Evolutionary conservation across 2,329 filamentous ascomycete species (phyloP), one percentile per base, ranked within the genome.

Genomic region (Alternaria rosae): DNA sequence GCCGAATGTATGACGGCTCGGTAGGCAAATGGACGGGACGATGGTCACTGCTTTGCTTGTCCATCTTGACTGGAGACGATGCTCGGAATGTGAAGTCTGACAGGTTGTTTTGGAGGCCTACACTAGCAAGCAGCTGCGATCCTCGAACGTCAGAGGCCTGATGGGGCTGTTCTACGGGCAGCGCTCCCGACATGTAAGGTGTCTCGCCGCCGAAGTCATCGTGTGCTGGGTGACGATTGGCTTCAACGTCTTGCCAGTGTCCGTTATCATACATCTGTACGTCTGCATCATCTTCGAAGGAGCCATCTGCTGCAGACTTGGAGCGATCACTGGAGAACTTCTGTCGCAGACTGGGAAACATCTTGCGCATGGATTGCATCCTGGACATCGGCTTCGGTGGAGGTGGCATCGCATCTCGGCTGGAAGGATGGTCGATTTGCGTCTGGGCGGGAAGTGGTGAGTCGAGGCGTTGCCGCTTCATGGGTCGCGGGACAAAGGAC

Each of bases 391-490:
- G 65, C 50, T 75, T 73, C 12, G 66, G 23, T 11, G 79, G 80
- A 5, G 80, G 80, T 41, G 79, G 79, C 80, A 82, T 82, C 11
- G 70, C 47, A 15, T 80, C 75, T 41, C 76, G 74, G 54, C 75
- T 73, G 4, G 64, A 65, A 13, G 70, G 63, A 15, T 43, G 17
- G 32, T 66, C 61, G 26, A 63, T 30, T 7, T 69, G 70, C 48
- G 65, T 69, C 7, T 63, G 55, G 13, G 61, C 55, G n/a, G 70
- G 67, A 7, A 70, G 61, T 28, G 69, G 63, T 4, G 75, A 74
- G 26, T 78, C 76, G 6, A 77, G 61, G 43, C 80, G 77, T 38
- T 72, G 70, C 38, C 76, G 71, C 61, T 78, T 78, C 9, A 62
- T 21, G 8, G 76, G 73, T 8, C 75, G 70, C 21, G 68, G 65